These are phyloP conservation scores for Candida loeiensis DNA, from an alignment of 805 yeast species.

Conservation along the genomic window DNA sequence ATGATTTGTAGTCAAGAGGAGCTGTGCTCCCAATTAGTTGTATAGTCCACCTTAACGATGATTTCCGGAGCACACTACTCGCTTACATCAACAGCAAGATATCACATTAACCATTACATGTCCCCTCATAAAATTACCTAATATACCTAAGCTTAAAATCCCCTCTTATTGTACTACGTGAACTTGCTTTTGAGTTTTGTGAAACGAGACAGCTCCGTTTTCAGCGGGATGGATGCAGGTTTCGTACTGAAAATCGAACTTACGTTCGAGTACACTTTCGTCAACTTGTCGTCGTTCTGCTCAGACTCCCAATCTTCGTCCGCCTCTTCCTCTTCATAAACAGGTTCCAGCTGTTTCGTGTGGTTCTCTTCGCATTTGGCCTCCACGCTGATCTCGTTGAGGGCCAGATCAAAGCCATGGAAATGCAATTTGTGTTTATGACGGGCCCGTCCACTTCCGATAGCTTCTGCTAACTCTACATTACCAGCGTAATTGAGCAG, in stretches of 20 bases:
- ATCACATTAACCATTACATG: too few species aligned
- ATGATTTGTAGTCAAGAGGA: too few species aligned
- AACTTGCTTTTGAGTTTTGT: conserved; percentile 11
- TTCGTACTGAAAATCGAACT: conserved; percentile 27
- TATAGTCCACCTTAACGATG: too few species aligned
- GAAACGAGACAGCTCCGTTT: conserved; percentile 8
- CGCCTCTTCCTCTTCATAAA: neutral
- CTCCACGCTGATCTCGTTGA: neutral
- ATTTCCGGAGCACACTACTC: too few species aligned
- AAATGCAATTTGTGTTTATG: neutral
- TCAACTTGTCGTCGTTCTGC: conserved; percentile 10
- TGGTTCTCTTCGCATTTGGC: neutral
- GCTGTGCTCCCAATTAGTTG: too few species aligned
- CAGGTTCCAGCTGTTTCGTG: neutral
- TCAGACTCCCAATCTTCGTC: conserved; percentile 7
- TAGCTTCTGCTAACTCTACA: neutral
- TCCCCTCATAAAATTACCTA: too few species aligned
- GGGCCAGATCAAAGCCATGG: neutral
- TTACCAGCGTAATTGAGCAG: neutral
- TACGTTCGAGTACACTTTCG: conserved; percentile 24
- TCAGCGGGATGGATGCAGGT: neutral
- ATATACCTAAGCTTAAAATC: too few species aligned
- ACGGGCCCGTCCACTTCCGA: neutral
- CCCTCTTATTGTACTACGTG: too few species aligned
- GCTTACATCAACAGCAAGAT: too few species aligned